These are phyloP conservation scores for Fusarium globosum DNA, from an alignment of 2,329 filamentous ascomycete species.

Conservation along the genomic window DNA sequence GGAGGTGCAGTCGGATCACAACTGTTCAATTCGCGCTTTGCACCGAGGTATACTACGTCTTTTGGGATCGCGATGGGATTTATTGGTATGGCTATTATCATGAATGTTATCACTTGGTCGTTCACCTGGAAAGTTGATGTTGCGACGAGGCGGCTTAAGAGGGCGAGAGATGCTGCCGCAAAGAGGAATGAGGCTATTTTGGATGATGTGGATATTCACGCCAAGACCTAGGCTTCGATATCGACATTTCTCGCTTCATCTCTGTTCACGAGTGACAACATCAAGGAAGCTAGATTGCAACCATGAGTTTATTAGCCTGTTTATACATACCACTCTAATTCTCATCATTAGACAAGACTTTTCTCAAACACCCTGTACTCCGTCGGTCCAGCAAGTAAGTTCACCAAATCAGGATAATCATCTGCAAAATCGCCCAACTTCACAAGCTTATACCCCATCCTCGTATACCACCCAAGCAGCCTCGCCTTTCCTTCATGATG, in stretches of 20 bases:
- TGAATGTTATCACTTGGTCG: background rate
- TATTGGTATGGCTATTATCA: background rate
- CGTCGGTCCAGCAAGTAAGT: constrained; percentile 41
- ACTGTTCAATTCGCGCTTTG: background rate
- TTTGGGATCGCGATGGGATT: background rate
- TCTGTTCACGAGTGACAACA: too few relatives aligned
- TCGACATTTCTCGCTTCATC: rapidly evolving
- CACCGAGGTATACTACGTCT: rapidly evolving
- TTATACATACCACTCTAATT: rapidly evolving
- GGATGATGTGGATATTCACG: background rate
- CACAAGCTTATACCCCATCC: constrained; percentile 45
- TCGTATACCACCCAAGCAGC: constrained; percentile 44
- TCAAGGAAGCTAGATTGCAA: too few relatives aligned
- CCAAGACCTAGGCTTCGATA: background rate
- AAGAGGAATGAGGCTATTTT: background rate
- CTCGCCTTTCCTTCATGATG: constrained; percentile 44
- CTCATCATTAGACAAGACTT: background rate
- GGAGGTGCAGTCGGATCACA: background rate
- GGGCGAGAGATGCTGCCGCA: background rate
- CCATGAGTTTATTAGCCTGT: background rate
- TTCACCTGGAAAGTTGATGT: background rate
- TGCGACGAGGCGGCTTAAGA: background rate
- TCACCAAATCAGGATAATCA: constrained; percentile 45
- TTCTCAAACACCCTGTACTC: constrained; percentile 48
- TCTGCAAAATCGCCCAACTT: constrained; percentile 43